Percentiles rank a stretch among this genome's conserved stretches.
Conservation (phyloP, 768 basidiomycete species). For the Floccularia luteovirens region DNA sequence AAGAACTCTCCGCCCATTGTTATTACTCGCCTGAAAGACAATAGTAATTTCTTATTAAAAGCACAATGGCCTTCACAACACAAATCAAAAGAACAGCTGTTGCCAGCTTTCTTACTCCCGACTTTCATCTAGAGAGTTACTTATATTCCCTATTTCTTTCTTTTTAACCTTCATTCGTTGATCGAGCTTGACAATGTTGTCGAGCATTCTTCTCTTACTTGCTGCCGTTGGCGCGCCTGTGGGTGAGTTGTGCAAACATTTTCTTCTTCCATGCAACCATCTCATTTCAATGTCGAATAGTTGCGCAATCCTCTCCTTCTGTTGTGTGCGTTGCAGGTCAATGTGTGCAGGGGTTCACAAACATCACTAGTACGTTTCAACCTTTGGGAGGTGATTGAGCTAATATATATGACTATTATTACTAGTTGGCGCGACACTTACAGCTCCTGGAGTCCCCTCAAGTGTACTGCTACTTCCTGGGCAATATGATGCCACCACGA, state of each 20-base stretch:
- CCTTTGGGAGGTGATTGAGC: constrained; percentile 1
- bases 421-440: constrained; percentile 65
- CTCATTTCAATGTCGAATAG: constrained; percentile 17
- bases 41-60: no score
- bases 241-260: constrained; percentile 25
- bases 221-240: constrained; percentile 23
- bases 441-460: constrained; percentile 42
- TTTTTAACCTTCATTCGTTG: constrained; percentile 13
- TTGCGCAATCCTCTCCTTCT: constrained; percentile 51
- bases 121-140: no score
- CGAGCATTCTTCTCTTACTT: constrained; percentile 22
- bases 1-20: no score
- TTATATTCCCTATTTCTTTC: constrained; percentile 6
- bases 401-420: constrained; percentile 6
- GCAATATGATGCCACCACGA: constrained; percentile 64
- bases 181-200: constrained; percentile 24
- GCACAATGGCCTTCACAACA: background rate
- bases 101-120: no score
- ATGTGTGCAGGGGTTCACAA: constrained; percentile 76
- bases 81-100: background rate
- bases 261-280: background rate
- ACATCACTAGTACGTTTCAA: constrained; percentile 47
- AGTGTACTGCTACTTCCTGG: constrained; percentile 66
- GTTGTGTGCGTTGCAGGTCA: constrained; percentile 85
- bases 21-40: no score